Evolutionary conservation across 1,284 basidiomycete species (phyloP).

Genomic region (Cryptococcus hybrid): DNA sequence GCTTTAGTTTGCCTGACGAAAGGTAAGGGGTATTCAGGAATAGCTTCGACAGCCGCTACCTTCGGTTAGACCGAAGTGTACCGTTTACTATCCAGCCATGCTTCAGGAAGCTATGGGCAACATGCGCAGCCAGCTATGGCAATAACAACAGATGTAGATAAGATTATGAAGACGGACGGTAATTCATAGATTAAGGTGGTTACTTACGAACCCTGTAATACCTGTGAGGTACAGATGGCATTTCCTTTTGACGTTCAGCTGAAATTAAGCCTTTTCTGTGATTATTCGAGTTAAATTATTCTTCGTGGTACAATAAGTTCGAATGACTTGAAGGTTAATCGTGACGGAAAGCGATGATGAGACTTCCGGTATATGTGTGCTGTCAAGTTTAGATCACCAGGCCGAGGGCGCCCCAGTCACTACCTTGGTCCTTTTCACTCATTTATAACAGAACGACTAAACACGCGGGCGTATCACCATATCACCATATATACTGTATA

Average conservation of each 20-base stretch:
- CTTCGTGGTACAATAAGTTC: no score
- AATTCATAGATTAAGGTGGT: not conserved
- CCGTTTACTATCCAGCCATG: constrained; percentile 37
- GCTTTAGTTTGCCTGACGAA: constrained; percentile 12
- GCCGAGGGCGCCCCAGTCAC: no score
- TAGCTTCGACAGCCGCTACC: constrained; percentile 22
- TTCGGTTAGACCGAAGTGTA: constrained; percentile 45
- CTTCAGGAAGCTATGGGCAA: constrained; percentile 23
- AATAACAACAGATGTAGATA: not conserved
- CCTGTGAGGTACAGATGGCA: constrained; percentile 10
- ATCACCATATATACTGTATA: no score
- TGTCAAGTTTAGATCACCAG: no score
- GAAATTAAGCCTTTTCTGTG: no score
- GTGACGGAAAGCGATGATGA: no score
- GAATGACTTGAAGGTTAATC: no score
- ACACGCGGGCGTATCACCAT: no score
- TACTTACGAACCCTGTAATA: not conserved
- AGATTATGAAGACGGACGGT: not conserved
- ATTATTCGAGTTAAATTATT: no score
- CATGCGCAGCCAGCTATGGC: constrained; percentile 23
- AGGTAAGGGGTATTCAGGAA: constrained; percentile 32
- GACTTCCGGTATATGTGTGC: no score
- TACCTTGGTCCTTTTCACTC: no score
- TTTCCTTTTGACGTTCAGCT: constrained; percentile 10
- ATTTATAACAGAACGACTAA: no score